These are phyloP conservation scores for Pulveroboletus sp. DNA, from an alignment of 768 basidiomycete species.

Conservation along the genomic window DNA sequence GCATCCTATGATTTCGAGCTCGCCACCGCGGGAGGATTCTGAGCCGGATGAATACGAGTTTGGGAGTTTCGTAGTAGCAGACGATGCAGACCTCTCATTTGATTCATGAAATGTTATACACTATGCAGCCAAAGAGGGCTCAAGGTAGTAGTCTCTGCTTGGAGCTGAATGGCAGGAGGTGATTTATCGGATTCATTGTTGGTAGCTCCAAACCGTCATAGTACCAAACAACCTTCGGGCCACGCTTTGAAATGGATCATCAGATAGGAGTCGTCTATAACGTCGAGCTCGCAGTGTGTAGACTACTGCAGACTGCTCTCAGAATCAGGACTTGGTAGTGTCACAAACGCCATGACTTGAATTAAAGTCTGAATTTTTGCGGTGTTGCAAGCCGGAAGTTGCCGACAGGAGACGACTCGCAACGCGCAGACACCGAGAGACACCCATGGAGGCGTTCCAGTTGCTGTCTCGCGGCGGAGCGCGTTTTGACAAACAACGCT, in stretches of 20 bases:
- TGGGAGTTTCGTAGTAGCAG: constrained; percentile 78
- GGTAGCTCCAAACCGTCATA: too few species aligned
- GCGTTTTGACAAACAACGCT: constrained; percentile 73
- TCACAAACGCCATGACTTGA: too few species aligned
- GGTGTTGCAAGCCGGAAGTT: constrained; percentile 8
- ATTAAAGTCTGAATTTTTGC: too few species aligned
- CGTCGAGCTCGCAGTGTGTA: too few species aligned
- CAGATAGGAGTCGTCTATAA: too few species aligned
- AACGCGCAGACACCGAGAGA: not conserved
- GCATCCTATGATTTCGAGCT: constrained; percentile 47
- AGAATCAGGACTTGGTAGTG: not conserved
- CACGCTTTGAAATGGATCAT: too few species aligned
- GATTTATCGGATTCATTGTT: not conserved
- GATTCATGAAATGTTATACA: constrained; percentile 10
- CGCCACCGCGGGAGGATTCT: constrained; percentile 49
- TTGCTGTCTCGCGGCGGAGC: constrained; percentile 83
- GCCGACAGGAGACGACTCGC: constrained; percentile 1
- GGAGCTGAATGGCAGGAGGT: not conserved
- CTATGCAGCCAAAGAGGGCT: too few species aligned
- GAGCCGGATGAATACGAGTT: constrained; percentile 62
- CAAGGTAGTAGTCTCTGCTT: too few species aligned
- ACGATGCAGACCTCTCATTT: constrained; percentile 66
- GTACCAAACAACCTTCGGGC: too few species aligned
- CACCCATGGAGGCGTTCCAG: constrained; percentile 79
- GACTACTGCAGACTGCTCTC: not conserved